Evolutionary conservation across 75 land plant genomes (phyloP).

Genomic region (Gnetum montanum): DNA sequence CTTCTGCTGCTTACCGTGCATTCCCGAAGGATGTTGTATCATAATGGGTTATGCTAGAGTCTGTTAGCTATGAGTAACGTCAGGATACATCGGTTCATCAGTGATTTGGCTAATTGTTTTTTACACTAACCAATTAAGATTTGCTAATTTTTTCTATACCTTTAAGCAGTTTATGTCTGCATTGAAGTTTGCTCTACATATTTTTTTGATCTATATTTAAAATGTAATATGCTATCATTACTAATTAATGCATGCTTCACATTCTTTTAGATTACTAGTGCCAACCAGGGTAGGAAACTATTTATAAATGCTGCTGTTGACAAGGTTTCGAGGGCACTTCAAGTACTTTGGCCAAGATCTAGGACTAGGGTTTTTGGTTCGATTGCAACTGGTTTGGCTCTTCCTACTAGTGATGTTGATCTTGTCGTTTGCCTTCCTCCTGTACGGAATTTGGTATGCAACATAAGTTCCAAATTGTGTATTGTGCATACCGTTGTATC

Average conservation of each 20-base stretch:
- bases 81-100: too few species aligned
- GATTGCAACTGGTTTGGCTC: slow-evolving; percentile 93
- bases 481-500: neutral
- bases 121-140: too few species aligned
- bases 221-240: neutral
- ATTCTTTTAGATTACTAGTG: slow-evolving; percentile 59
- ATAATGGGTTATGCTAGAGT: too few species aligned
- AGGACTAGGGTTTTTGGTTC: slow-evolving; percentile 93
- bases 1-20: too few species aligned
- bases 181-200: too few species aligned
- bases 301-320: slow-evolving; percentile 82
- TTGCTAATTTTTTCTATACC: too few species aligned
- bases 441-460: slow-evolving; percentile 81
- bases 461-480: neutral
- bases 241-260: neutral
- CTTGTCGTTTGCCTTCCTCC: slow-evolving; percentile 97
- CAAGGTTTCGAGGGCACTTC: slow-evolving; percentile 81
- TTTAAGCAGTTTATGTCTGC: too few species aligned
- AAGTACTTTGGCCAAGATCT: slow-evolving; percentile 96
- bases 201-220: neutral
- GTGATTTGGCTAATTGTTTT: too few species aligned
- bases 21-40: too few species aligned
- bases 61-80: too few species aligned
- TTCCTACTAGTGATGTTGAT: slow-evolving; percentile 96
- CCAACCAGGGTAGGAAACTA: slow-evolving; percentile 61